These are phyloP conservation scores for Sabuloglossum arenarium DNA, from an alignment of 495 filamentous ascomycete genomes.

Conservation along the genomic window DNA sequence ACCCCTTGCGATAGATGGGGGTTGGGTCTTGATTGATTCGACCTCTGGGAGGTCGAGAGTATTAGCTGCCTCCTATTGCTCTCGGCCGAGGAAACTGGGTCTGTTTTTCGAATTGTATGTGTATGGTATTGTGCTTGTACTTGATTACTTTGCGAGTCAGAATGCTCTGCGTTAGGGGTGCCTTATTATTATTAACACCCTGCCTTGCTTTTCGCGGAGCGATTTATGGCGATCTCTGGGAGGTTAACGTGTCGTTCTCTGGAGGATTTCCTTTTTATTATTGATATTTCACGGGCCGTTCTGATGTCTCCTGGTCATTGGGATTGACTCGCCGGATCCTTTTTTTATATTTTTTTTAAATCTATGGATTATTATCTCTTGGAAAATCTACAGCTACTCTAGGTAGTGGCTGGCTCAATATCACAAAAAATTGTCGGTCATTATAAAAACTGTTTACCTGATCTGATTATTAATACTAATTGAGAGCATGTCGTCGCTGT, in stretches of 20 bases:
- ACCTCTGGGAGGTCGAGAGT: neutral
- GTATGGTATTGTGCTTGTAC: neutral
- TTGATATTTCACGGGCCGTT: neutral
- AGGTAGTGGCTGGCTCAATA: neutral
- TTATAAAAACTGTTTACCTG: too few relatives aligned
- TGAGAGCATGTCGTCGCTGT: too few relatives aligned
- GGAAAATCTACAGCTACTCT: neutral
- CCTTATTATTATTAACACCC: too few relatives aligned
- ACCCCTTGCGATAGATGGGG: neutral
- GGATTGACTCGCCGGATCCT: neutral
- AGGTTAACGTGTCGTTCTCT: neutral
- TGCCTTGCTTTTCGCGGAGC: neutral
- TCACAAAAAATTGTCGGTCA: neutral
- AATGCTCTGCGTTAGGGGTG: neutral
- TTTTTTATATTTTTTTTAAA: neutral
- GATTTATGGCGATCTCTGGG: neutral
- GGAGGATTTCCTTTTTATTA: neutral
- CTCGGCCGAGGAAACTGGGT: neutral
- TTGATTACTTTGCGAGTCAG: neutral
- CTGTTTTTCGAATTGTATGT: neutral
- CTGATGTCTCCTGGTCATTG: neutral
- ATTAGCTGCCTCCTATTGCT: neutral
- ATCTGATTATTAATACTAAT: too few relatives aligned
- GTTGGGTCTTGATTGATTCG: neutral
- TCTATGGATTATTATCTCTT: too few relatives aligned